Evolutionary conservation across 2,329 filamentous ascomycete species (phyloP).

Genomic region (Zarea fungicola): DNA sequence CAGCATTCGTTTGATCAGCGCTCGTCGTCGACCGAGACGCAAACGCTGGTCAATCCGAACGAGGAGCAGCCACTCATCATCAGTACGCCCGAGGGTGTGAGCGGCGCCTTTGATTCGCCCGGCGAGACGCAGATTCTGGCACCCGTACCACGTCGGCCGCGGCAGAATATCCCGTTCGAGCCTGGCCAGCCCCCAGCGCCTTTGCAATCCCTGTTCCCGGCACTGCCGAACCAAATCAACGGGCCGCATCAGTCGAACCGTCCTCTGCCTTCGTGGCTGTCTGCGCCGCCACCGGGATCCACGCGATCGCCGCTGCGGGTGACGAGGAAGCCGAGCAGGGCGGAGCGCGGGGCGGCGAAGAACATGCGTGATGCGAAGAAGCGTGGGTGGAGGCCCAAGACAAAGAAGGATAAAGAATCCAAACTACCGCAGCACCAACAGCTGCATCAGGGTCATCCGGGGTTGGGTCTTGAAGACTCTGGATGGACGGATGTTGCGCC

Average conservation of each 20-base stretch:
- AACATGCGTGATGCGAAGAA: conserved; percentile 58
- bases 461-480: conserved; percentile 24
- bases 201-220: conserved; percentile 12
- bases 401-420: conserved; percentile 33
- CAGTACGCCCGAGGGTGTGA: conserved; percentile 52
- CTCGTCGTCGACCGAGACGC: neutral
- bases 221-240: neutral
- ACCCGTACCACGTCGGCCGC: conserved; percentile 48
- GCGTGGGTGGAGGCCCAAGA: conserved; percentile 47
- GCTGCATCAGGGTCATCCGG: neutral
- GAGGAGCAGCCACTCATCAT: conserved; percentile 55
- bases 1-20: neutral
- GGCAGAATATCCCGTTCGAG: conserved; percentile 20
- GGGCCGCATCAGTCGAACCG: conserved; percentile 13
- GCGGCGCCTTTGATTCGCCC: conserved; percentile 47
- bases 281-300: conserved; percentile 29
- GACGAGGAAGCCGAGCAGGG: conserved; percentile 47
- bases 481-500: conserved; percentile 50
- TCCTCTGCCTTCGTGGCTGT: conserved; percentile 29
- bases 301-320: conserved; percentile 38
- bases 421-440: neutral
- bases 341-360: conserved; percentile 55
- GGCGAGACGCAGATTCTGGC: conserved; percentile 45
- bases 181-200: conserved; percentile 16
- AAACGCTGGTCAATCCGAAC: conserved; percentile 16